Conservation (phyloP, 2,329 filamentous ascomycete genomes). For the Aspergillus glaucus region DNA sequence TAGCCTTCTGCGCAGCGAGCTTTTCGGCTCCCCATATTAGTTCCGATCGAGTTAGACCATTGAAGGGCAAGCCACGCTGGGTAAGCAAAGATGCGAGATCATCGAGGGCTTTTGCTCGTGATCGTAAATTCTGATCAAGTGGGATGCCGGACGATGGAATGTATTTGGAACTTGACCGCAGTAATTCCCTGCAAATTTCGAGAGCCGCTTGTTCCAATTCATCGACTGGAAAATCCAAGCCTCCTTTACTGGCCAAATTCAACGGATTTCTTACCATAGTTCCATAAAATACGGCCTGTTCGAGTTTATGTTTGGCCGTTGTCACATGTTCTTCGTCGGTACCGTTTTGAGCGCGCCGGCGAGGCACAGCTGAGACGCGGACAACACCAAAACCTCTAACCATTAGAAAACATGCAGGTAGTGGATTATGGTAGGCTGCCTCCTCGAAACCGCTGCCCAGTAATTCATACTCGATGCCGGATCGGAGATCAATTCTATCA, state of each 20-base stretch:
- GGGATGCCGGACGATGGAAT: slow-evolving; percentile 68
- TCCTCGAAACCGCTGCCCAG: slow-evolving; percentile 47
- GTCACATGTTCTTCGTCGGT: slow-evolving; percentile 44
- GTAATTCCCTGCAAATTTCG: slow-evolving; percentile 71
- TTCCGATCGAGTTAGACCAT: slow-evolving; percentile 66
- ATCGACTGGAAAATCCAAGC: slow-evolving; percentile 58
- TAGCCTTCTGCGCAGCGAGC: slow-evolving; percentile 66
- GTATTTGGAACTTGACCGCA: slow-evolving; percentile 68
- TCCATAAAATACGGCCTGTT: slow-evolving; percentile 92
- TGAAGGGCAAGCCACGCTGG: slow-evolving; percentile 56
- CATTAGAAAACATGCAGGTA: slow-evolving; percentile 47
- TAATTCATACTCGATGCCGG: slow-evolving; percentile 44
- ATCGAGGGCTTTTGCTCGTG: slow-evolving; percentile 65
- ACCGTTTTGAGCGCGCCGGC: slow-evolving; percentile 41
- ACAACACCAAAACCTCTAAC: slow-evolving; percentile 54
- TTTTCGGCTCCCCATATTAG: slow-evolving; percentile 89
- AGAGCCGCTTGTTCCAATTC: slow-evolving; percentile 74
- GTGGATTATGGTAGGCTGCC: slow-evolving; percentile 29
- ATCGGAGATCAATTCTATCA: slow-evolving; percentile 74
- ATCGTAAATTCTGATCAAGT: slow-evolving; percentile 71
- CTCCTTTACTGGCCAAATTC: slow-evolving; percentile 66
- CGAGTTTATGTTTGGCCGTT: slow-evolving; percentile 80
- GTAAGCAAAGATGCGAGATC: slow-evolving; percentile 68
- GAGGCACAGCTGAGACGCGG: slow-evolving; percentile 43
- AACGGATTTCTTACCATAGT: slow-evolving; percentile 76